Conservation (phyloP, 2,329 filamentous ascomycete genomes). For the Arachnopeziza araneosa region DNA sequence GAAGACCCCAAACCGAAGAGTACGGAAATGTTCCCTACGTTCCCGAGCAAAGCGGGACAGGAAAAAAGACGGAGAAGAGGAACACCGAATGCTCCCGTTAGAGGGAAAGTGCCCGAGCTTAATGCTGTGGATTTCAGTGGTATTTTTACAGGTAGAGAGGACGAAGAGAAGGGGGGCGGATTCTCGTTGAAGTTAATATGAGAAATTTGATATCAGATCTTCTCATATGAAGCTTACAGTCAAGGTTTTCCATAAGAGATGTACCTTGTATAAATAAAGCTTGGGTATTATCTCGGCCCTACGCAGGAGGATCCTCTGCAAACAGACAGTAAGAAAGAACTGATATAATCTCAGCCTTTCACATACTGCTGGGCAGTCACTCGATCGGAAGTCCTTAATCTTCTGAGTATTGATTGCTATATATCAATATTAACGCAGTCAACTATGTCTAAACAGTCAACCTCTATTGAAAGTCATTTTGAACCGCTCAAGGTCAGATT, state of each 20-base stretch:
- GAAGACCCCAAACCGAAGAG: conserved; percentile 89
- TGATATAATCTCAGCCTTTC: too few species aligned
- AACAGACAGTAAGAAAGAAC: too few species aligned
- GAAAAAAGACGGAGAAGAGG: conserved; percentile 69
- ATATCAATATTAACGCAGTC: too few species aligned
- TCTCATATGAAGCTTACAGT: background rate
- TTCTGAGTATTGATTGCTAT: too few species aligned
- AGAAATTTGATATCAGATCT: background rate
- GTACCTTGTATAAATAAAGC: too few species aligned
- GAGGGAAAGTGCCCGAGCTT: conserved; percentile 56
- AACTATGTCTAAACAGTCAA: too few species aligned
- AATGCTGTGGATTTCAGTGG: conserved; percentile 60
- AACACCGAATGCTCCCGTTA: conserved; percentile 76
- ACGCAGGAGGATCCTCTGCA: too few species aligned
- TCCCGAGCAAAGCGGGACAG: conserved; percentile 89
- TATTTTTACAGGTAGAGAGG: conserved; percentile 63
- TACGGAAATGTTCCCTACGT: conserved; percentile 91
- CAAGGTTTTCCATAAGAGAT: background rate
- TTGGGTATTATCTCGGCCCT: too few species aligned
- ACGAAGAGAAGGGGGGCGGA: conserved; percentile 59
- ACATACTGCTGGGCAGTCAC: too few species aligned
- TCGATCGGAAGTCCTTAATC: too few species aligned
- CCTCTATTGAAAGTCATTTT: too few species aligned
- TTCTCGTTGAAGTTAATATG: conserved; percentile 55
- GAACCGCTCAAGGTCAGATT: too few species aligned